phyloP scores from a whole-genome alignment of 768 basidiomycete genomes.

The Kondoa subrosea region DNA sequence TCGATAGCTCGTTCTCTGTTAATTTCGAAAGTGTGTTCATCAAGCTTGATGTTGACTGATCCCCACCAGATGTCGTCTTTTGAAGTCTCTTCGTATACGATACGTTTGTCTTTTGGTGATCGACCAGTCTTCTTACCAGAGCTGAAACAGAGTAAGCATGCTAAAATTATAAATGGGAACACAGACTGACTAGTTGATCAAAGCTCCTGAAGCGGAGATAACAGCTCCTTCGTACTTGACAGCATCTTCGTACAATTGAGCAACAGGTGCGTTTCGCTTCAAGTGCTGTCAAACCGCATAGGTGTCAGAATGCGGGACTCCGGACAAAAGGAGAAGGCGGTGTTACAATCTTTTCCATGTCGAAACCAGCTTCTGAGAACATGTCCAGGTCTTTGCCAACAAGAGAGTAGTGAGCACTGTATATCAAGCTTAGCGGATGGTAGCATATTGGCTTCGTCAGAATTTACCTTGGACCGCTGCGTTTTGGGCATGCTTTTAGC shows the following conservation, averaged over 20 bases:
- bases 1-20: conserved; percentile 77
- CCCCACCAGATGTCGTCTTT: conserved; percentile 99
- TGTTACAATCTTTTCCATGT: conserved; percentile 83
- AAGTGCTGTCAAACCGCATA: not conserved
- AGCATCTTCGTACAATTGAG: conserved; percentile 56
- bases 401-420: conserved; percentile 13
- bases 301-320: not conserved
- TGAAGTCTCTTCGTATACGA: conserved; percentile 89
- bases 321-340: conserved; percentile 11
- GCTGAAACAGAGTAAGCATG: too few species aligned
- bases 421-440: not conserved
- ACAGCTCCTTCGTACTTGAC: conserved; percentile 97
- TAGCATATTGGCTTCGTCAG: not conserved
- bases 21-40: conserved; percentile 80
- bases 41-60: conserved; percentile 85
- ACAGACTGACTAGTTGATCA: conserved; percentile 99
- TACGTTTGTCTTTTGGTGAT: conserved; percentile 97
- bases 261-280: conserved; percentile 66
- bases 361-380: conserved; percentile 97
- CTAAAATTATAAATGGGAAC: too few species aligned
- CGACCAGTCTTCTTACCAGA: conserved; percentile 98
- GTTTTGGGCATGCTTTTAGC: too few species aligned
- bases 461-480: not conserved
- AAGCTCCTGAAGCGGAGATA: conserved; percentile 82
- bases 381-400: conserved; percentile 58